These are phyloP conservation scores for Rhynchospora pubera DNA, from an alignment of 176 grass and related monocot genomes.

Conservation along the genomic window DNA sequence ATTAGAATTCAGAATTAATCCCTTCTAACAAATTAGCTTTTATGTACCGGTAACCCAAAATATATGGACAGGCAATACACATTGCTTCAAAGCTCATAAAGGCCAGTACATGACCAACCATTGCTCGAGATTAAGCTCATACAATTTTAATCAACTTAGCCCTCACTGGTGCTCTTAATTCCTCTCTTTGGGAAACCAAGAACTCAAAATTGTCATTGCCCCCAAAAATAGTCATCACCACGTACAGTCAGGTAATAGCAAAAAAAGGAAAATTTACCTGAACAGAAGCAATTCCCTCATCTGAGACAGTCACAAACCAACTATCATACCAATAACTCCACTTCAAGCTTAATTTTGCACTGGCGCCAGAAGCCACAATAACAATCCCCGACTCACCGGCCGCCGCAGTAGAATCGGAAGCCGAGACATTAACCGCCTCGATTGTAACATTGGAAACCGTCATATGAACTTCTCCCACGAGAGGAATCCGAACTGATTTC, in stretches of 20 bases:
- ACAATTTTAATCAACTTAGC: neutral
- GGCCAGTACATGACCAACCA: neutral
- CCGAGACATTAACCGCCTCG: constrained; percentile 26
- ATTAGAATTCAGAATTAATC: neutral
- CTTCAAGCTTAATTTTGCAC: constrained; percentile 56
- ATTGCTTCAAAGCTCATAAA: neutral
- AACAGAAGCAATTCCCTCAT: constrained; percentile 67
- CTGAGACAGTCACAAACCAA: constrained; percentile 60
- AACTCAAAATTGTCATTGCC: neutral
- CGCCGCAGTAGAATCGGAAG: constrained; percentile 37
- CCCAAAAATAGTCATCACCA: neutral
- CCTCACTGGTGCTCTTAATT: neutral
- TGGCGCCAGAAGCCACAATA: constrained; percentile 60
- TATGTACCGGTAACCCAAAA: neutral
- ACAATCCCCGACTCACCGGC: constrained; percentile 56
- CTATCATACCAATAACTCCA: constrained; percentile 70
- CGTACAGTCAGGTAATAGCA: neutral
- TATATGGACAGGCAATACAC: neutral
- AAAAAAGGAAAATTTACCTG: constrained; percentile 35
- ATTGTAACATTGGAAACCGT: constrained; percentile 49
- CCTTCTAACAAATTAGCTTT: neutral
- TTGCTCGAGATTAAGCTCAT: neutral
- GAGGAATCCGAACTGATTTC: constrained; percentile 43
- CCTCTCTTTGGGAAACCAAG: neutral
- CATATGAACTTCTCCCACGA: constrained; percentile 57